Conservation (phyloP, 2,329 filamentous ascomycete genomes). For the Polytolypa hystricis region DNA sequence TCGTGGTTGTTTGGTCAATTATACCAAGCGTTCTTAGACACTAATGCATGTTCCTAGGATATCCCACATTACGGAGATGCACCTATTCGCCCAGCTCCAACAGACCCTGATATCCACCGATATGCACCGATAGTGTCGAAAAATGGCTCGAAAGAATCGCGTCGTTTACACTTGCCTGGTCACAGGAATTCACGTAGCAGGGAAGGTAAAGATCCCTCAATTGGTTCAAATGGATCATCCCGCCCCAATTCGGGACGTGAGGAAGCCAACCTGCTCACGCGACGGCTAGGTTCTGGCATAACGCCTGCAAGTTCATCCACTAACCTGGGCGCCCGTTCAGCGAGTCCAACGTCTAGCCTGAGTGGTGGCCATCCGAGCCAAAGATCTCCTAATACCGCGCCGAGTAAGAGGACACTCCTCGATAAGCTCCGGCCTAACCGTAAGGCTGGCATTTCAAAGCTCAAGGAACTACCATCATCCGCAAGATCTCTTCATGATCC, state of each 20-base stretch:
- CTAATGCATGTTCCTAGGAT: conserved; percentile 40
- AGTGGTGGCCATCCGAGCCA: conserved; percentile 47
- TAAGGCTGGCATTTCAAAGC: conserved; percentile 25
- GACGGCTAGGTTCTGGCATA: not conserved
- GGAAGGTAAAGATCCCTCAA: conserved; percentile 39
- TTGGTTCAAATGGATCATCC: not conserved
- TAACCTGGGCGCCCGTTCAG: conserved; percentile 49
- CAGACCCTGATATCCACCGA: conserved; percentile 58
- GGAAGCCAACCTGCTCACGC: conserved; percentile 23
- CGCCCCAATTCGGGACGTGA: no score
- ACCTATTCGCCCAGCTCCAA: conserved; percentile 59
- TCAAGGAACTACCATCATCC: conserved; percentile 22
- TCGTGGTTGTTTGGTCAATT: no score
- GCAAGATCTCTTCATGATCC: conserved; percentile 21
- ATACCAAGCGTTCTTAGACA: no score
- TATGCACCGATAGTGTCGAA: not conserved
- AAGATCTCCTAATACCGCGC: conserved; percentile 27
- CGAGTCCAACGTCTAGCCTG: conserved; percentile 71
- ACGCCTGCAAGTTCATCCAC: conserved; percentile 27
- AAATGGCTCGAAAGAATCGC: conserved; percentile 37
- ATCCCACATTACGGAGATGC: conserved; percentile 68
- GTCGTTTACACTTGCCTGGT: conserved; percentile 32
- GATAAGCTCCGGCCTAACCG: conserved; percentile 43
- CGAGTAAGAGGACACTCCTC: conserved; percentile 40
- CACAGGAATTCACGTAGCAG: conserved; percentile 48